These are phyloP conservation scores for Wickerhamiella galacta DNA, from an alignment of 805 yeast species.

Conservation along the genomic window DNA sequence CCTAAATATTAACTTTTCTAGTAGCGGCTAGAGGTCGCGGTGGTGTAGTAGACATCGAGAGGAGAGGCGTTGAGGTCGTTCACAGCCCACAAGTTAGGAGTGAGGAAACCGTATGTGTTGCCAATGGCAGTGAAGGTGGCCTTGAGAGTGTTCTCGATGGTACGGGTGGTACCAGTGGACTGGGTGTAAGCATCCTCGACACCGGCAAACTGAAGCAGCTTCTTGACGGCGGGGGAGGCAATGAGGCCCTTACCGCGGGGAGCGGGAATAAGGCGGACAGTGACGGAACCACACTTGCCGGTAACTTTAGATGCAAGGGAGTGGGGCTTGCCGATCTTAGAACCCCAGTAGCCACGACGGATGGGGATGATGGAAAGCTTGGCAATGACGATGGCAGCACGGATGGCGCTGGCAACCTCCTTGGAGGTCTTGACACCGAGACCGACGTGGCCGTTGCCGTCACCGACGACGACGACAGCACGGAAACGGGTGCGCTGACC, in stretches of 20 bases:
- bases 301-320: constrained; percentile 94
- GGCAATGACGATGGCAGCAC: constrained; percentile 99
- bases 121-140: constrained; percentile 99
- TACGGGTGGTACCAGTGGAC: constrained; percentile 98
- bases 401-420: constrained; percentile 99
- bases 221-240: constrained; percentile 99
- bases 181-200: constrained; percentile 98
- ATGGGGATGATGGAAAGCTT: constrained; percentile 97
- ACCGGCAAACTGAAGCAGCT: constrained; percentile 98
- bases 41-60: constrained; percentile 61
- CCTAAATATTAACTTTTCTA: constrained; percentile 10
- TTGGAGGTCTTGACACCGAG: constrained; percentile 99
- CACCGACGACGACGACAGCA: constrained; percentile 99
- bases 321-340: constrained; percentile 99
- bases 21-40: constrained; percentile 19
- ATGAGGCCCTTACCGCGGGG: constrained; percentile 99
- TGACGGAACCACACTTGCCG: constrained; percentile 99
- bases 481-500: constrained; percentile 99
- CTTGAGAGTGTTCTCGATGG: constrained; percentile 98
- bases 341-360: constrained; percentile 99
- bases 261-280: constrained; percentile 96
- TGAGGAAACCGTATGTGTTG: constrained; percentile 99
- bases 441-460: constrained; percentile 99
- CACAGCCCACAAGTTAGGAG: constrained; percentile 96
- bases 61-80: constrained; percentile 79